Evolutionary conservation across 2,329 filamentous ascomycete genomes (phyloP).

Genomic region (Epichloe bromicola): DNA sequence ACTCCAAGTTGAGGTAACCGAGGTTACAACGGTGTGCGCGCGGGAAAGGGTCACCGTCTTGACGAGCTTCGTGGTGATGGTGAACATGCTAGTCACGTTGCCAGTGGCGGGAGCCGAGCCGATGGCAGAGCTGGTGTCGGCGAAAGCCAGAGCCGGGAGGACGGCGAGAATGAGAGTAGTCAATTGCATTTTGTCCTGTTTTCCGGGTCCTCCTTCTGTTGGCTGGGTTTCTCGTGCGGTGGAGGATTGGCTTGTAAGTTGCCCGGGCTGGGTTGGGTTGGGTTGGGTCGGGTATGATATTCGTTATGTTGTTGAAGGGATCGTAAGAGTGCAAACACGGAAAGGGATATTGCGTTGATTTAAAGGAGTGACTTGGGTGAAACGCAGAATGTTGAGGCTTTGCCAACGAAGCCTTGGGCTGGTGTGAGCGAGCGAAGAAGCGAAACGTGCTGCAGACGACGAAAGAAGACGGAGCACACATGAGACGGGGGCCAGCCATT

Average conservation of each 20-base stretch:
- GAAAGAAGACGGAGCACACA: slow-evolving; percentile 4
- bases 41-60: slow-evolving; percentile 38
- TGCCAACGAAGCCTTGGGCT: slow-evolving; percentile 40
- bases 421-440: slow-evolving; percentile 12
- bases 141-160: slow-evolving; percentile 41
- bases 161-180: slow-evolving; percentile 32
- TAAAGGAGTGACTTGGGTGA: slow-evolving; percentile 8
- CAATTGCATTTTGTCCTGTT: slow-evolving; percentile 13
- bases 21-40: slow-evolving; percentile 13
- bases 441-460: slow-evolving; percentile 11
- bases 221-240: too few relatives aligned
- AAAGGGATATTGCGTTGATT: neutral
- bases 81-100: slow-evolving; percentile 36
- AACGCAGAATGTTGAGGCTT: slow-evolving; percentile 28
- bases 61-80: slow-evolving; percentile 37
- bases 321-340: slow-evolving; percentile 1
- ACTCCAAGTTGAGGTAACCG: slow-evolving; percentile 6
- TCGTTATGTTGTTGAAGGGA: neutral
- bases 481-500: neutral
- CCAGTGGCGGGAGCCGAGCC: slow-evolving; percentile 23
- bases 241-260: too few relatives aligned
- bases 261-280: too few relatives aligned
- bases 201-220: too few relatives aligned
- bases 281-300: too few relatives aligned
- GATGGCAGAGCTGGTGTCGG: slow-evolving; percentile 18